Evolutionary conservation across 129 eudicot genomes (phyloP).

Genomic region (Dittrichia graveolens): DNA sequence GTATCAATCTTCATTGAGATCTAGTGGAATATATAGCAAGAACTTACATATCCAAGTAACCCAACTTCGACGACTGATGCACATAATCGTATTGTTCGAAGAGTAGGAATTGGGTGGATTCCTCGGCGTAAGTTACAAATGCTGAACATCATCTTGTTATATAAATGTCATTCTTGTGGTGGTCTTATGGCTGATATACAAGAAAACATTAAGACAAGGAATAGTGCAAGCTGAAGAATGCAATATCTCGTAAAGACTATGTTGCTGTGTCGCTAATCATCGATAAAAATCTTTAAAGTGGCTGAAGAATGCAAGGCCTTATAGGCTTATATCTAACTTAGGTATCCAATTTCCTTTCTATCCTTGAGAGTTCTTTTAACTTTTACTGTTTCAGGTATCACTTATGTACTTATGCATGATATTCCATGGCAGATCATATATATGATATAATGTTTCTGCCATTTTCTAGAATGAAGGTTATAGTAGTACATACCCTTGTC

Average conservation of each 20-base stretch:
- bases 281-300: conserved; percentile 7
- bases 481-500: no score
- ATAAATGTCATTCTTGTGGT: conserved; percentile 2
- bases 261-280: conserved; percentile 20
- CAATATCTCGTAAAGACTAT: conserved; percentile 24
- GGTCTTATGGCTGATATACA: conserved; percentile 12
- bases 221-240: conserved; percentile 27
- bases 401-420: not conserved
- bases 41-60: no score
- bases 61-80: no score
- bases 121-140: no score
- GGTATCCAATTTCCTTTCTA: not conserved
- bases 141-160: no score
- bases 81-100: no score
- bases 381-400: not conserved
- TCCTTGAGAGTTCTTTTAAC: no score
- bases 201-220: conserved; percentile 20
- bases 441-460: not conserved
- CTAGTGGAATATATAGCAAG: no score
- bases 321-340: no score
- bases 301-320: not conserved
- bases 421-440: not conserved
- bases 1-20: no score
- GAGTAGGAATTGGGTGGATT: no score
- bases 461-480: no score